Conservation (phyloP, 1,284 basidiomycete genomes). For the Pseudozyma sp. region DNA sequence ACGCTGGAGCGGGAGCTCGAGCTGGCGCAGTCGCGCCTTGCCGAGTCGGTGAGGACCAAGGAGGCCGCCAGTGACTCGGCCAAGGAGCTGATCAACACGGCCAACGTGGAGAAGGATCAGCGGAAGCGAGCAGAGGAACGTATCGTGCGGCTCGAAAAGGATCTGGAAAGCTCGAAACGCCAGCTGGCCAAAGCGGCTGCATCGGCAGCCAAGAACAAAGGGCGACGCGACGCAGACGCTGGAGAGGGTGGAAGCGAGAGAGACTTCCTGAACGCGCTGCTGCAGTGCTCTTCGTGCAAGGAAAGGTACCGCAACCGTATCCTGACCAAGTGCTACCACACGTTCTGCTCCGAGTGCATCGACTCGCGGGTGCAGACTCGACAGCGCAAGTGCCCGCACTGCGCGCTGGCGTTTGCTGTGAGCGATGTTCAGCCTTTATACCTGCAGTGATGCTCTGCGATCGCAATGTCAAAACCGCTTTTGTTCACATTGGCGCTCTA, state of each 20-base stretch:
- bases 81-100: slow-evolving; percentile 48
- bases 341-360: slow-evolving; percentile 88
- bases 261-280: slow-evolving; percentile 79
- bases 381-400: slow-evolving; percentile 95
- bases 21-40: slow-evolving; percentile 46
- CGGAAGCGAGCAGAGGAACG: slow-evolving; percentile 53
- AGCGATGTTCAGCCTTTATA: slow-evolving; percentile 87
- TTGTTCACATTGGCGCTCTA: not conserved
- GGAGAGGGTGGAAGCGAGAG: slow-evolving; percentile 61
- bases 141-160: slow-evolving; percentile 52
- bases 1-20: slow-evolving; percentile 67
- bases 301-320: slow-evolving; percentile 85
- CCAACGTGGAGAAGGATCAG: slow-evolving; percentile 38
- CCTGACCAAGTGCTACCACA: slow-evolving; percentile 93
- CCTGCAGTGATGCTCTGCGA: slow-evolving; percentile 68
- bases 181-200: slow-evolving; percentile 55
- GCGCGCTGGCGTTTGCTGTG: slow-evolving; percentile 84
- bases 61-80: slow-evolving; percentile 50
- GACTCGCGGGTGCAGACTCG: slow-evolving; percentile 88
- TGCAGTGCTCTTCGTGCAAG: slow-evolving; percentile 92
- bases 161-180: slow-evolving; percentile 53
- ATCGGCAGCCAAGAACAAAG: slow-evolving; percentile 60
- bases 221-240: slow-evolving; percentile 31
- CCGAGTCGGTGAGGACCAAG: slow-evolving; percentile 39
- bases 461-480: not conserved